These are phyloP conservation scores for Moringa oleifera DNA, from an alignment of 345 rosid species.

Conservation along the genomic window DNA sequence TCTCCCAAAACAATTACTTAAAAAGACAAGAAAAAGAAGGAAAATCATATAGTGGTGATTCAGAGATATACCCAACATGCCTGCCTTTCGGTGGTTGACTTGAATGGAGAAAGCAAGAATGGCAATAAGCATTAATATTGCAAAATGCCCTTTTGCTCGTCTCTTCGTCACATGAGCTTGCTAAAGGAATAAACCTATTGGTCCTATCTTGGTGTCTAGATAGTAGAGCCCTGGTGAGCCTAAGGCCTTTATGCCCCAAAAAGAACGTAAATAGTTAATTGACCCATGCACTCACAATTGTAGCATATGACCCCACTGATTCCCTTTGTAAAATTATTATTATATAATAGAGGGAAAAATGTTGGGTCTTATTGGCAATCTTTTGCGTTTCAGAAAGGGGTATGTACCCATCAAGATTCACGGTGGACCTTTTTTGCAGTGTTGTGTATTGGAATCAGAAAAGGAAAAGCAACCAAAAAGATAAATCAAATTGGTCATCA, in stretches of 20 bases:
- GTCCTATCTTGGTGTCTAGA: not conserved
- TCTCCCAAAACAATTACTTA: no score
- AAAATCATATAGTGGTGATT: no score
- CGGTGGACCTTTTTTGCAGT: conserved; percentile 22
- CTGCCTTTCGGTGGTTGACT: not conserved
- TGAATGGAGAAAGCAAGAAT: not conserved
- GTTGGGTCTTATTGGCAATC: not conserved
- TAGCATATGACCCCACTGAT: no score
- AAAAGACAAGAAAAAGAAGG: no score
- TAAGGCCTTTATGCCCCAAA: no score
- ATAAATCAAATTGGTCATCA: conserved; percentile 27
- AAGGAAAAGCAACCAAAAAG: conserved; percentile 10
- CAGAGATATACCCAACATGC: no score
- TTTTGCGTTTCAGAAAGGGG: conserved; percentile 7
- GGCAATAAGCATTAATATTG: not conserved
- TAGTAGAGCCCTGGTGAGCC: not conserved
- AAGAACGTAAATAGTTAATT: not conserved
- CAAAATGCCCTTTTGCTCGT: not conserved
- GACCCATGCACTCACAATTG: not conserved
- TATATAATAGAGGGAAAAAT: not conserved
- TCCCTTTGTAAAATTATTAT: no score
- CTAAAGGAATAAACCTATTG: no score
- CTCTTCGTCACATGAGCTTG: no score
- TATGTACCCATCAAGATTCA: conserved; percentile 12
- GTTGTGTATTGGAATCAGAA: conserved; percentile 26